Conservation (phyloP, 805 yeast genomes). For the Ogataea dorogensis region DNA sequence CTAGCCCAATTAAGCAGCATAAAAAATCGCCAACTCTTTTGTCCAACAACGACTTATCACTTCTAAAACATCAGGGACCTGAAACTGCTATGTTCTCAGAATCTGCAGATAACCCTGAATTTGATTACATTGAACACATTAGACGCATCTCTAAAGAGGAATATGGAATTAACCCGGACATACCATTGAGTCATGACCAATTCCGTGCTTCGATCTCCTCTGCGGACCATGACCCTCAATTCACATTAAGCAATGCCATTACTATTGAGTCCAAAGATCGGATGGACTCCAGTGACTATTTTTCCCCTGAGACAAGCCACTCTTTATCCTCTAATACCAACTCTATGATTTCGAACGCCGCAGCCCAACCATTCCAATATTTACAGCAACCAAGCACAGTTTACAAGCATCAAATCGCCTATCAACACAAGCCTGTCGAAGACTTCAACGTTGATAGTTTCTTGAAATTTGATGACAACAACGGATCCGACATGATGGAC, state of each 20-base stretch:
- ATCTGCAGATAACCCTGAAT: conserved; percentile 31
- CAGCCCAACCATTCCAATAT: conserved; percentile 10
- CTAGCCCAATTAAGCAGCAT: background rate
- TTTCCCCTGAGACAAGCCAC: conserved; percentile 30
- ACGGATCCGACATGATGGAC: conserved; percentile 28
- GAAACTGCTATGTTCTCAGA: conserved; percentile 15
- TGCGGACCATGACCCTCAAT: conserved; percentile 15
- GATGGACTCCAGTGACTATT: conserved; percentile 18
- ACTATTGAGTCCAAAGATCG: conserved; percentile 24
- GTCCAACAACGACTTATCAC: conserved; percentile 17
- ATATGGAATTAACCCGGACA: conserved; percentile 30
- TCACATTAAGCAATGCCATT: conserved; percentile 25
- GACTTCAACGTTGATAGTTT: conserved; percentile 35
- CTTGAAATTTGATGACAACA: conserved; percentile 31
- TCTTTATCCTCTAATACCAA: conserved; percentile 27
- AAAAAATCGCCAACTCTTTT: background rate
- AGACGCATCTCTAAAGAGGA: conserved; percentile 37
- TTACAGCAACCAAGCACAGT: conserved; percentile 5
- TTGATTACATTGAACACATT: conserved; percentile 39
- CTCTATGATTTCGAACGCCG: conserved; percentile 20
- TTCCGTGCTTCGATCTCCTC: conserved; percentile 12
- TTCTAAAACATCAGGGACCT: conserved; percentile 22
- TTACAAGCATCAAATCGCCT: conserved; percentile 6
- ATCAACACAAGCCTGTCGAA: conserved; percentile 15
- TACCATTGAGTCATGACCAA: conserved; percentile 8